Percentiles rank a stretch among this genome's conserved stretches.
These are phyloP conservation scores for Luvunga scandens DNA, from an alignment of 345 rosid genomes.

Conservation along the genomic window DNA sequence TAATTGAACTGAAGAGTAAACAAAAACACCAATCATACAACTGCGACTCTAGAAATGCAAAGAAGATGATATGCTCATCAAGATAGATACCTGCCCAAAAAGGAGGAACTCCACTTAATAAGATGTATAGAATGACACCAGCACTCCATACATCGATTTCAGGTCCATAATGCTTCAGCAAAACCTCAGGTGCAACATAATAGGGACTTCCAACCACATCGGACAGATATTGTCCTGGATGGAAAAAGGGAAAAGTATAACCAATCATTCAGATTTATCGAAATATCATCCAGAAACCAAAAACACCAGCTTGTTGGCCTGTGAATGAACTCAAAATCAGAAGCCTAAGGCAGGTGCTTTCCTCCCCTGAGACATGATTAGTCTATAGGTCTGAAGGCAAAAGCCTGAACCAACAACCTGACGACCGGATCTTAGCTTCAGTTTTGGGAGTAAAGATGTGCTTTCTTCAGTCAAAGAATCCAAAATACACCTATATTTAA, in stretches of 20 bases:
- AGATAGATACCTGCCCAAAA: slow-evolving; percentile 79
- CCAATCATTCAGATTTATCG: background rate
- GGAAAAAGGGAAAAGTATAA: slow-evolving; percentile 12
- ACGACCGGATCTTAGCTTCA: background rate
- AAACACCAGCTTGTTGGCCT: background rate
- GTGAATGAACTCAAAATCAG: background rate
- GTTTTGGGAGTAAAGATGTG: background rate
- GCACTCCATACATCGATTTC: slow-evolving; percentile 96
- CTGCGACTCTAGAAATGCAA: background rate
- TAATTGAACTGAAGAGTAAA: background rate
- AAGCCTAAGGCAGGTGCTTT: background rate
- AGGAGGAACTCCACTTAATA: slow-evolving; percentile 93
- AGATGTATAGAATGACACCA: slow-evolving; percentile 92
- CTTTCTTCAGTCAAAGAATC: background rate
- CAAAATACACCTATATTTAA: background rate
- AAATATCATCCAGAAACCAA: background rate
- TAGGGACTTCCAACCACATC: slow-evolving; percentile 99
- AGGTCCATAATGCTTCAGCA: slow-evolving; percentile 84
- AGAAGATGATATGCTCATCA: background rate
- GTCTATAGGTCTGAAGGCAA: background rate
- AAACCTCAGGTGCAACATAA: slow-evolving; percentile 97
- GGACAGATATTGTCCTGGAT: slow-evolving; percentile 64
- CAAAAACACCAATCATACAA: background rate
- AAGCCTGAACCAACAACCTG: background rate
- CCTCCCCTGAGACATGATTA: background rate